These are phyloP conservation scores for Phaffia rhodozyma DNA, from an alignment of 1,284 basidiomycete genomes.

Conservation along the genomic window DNA sequence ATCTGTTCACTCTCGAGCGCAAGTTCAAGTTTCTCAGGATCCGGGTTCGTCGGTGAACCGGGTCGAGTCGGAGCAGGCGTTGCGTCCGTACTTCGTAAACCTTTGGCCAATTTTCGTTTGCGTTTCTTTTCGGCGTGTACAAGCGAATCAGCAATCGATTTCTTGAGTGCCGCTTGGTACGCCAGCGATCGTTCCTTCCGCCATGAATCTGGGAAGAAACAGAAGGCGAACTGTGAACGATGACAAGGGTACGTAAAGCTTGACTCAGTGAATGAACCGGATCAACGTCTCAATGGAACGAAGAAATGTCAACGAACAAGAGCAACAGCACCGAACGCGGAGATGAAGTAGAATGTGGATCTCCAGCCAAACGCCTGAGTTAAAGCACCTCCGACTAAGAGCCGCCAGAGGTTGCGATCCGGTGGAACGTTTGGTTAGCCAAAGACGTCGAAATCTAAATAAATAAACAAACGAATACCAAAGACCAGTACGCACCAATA, in stretches of 20 bases:
- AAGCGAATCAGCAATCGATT: constrained; percentile 30
- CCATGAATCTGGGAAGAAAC: constrained; percentile 68
- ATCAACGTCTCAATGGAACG: background rate
- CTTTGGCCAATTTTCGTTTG: constrained; percentile 20
- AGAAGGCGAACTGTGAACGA: constrained; percentile 39
- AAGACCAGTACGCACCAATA: background rate
- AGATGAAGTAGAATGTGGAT: constrained; percentile 67
- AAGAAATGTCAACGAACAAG: constrained; percentile 25
- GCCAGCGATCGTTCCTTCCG: constrained; percentile 62
- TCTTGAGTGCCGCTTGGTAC: constrained; percentile 49
- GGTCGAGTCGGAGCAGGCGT: constrained; percentile 20
- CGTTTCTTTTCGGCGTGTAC: constrained; percentile 25
- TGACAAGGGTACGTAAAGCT: background rate
- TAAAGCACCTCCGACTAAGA: constrained; percentile 55
- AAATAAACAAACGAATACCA: background rate
- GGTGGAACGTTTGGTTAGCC: constrained; percentile 10
- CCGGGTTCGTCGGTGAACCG: constrained; percentile 12
- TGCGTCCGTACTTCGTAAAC: constrained; percentile 20
- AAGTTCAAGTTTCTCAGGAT: background rate
- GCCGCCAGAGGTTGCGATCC: constrained; percentile 54
- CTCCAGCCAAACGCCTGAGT: constrained; percentile 62
- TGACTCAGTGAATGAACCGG: background rate
- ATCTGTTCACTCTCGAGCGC: constrained; percentile 1
- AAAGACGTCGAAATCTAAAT: background rate
- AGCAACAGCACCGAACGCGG: constrained; percentile 48